phyloP scores from a whole-genome alignment of 106 monocot genomes.

The Xerophyta viscosa region DNA sequence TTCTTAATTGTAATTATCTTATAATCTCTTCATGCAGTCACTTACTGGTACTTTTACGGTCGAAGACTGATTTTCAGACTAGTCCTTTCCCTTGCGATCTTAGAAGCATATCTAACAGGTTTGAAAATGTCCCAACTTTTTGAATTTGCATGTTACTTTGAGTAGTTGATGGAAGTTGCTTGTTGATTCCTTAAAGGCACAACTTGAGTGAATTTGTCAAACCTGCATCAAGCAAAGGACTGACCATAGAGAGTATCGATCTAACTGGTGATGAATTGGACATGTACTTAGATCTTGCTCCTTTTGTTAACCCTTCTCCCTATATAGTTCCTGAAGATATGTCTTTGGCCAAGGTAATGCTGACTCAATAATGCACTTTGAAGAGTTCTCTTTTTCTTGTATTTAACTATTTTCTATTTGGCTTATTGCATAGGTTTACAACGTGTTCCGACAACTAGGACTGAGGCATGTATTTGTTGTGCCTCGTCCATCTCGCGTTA shows the following conservation, averaged over 20 bases:
- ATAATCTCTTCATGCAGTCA: constrained; percentile 38
- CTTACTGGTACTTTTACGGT: constrained; percentile 82
- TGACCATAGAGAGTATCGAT: constrained; percentile 70
- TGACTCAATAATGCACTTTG: no score
- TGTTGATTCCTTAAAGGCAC: constrained; percentile 31
- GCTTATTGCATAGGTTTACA: constrained; percentile 60
- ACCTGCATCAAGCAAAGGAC: constrained; percentile 66
- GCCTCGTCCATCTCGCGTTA: constrained; percentile 75
- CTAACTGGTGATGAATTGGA: constrained; percentile 63
- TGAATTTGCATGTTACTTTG: no score
- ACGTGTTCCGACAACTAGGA: constrained; percentile 93
- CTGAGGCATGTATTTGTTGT: constrained; percentile 97
- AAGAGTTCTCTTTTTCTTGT: no score
- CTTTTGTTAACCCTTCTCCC: constrained; percentile 93
- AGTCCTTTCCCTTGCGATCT: constrained; percentile 77
- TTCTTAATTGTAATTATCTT: background rate
- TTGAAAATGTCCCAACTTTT: background rate
- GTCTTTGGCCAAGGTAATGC: constrained; percentile 86
- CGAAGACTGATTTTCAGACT: constrained; percentile 90
- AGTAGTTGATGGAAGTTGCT: background rate
- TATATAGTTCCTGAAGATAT: constrained; percentile 97
- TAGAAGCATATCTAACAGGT: constrained; percentile 61
- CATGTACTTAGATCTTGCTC: constrained; percentile 93
- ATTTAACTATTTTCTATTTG: background rate
- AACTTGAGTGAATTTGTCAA: constrained; percentile 58